phyloP scores from a whole-genome alignment of 2,329 filamentous ascomycete genomes.

The Sclerotiophoma versabilis region DNA sequence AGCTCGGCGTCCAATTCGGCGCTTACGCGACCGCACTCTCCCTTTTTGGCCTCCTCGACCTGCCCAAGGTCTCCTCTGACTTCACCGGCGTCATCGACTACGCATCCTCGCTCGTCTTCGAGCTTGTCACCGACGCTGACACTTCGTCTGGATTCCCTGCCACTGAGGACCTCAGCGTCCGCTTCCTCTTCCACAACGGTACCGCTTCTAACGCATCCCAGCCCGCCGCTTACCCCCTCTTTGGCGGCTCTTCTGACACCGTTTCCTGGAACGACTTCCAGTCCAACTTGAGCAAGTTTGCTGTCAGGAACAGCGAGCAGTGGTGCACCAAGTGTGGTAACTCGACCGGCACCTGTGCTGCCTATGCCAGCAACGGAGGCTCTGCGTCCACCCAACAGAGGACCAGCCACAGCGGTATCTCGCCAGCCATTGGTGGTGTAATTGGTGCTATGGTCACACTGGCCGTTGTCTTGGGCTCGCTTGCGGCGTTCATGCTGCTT shows the following conservation, averaged over 20 bases:
- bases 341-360: constrained; percentile 70
- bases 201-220: constrained; percentile 56
- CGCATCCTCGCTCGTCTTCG: constrained; percentile 80
- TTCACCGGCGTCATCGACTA: constrained; percentile 86
- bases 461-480: constrained; percentile 63
- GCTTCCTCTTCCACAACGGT: constrained; percentile 70
- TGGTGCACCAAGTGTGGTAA: constrained; percentile 84
- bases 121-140: constrained; percentile 65
- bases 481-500: constrained; percentile 62
- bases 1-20: constrained; percentile 65
- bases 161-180: constrained; percentile 61
- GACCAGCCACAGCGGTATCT: constrained; percentile 57
- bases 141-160: constrained; percentile 51
- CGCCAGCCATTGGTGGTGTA: constrained; percentile 77
- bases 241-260: constrained; percentile 62
- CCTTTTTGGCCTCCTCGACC: constrained; percentile 66
- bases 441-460: constrained; percentile 76
- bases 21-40: constrained; percentile 67
- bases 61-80: constrained; percentile 59
- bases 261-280: constrained; percentile 76
- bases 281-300: constrained; percentile 67
- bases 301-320: constrained; percentile 66
- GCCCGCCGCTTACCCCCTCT: constrained; percentile 65
- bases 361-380: constrained; percentile 44
- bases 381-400: constrained; percentile 11